Evolutionary conservation across 2,329 filamentous ascomycete species (phyloP).

Genomic region (Neopestalotiopsis rosae): DNA sequence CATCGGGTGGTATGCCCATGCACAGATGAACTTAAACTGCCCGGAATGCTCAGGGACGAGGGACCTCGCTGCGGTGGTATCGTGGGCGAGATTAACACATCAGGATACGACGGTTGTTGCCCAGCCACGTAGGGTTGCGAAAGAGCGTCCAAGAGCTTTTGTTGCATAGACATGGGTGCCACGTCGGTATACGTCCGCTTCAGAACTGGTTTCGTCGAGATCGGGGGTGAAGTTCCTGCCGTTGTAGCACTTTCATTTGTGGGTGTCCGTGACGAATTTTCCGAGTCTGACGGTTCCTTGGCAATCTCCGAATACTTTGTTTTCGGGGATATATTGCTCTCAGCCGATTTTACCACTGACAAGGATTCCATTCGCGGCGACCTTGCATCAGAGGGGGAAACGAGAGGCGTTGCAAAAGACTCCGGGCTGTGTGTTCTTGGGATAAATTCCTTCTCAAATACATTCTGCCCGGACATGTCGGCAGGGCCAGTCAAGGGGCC

Average conservation of each 20-base stretch:
- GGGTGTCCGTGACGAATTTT: slow-evolving; percentile 58
- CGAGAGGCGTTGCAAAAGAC: slow-evolving; percentile 40
- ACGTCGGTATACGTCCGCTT: slow-evolving; percentile 91
- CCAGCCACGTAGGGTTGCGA: slow-evolving; percentile 76
- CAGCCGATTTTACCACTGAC: not conserved
- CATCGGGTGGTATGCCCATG: slow-evolving; percentile 91
- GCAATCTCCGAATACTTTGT: slow-evolving; percentile 25
- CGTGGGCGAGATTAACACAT: slow-evolving; percentile 49
- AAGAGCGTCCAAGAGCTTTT: slow-evolving; percentile 83
- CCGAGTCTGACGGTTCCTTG: slow-evolving; percentile 42
- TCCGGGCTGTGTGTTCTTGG: slow-evolving; percentile 59
- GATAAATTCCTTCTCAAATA: slow-evolving; percentile 84
- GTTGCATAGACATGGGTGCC: slow-evolving; percentile 74
- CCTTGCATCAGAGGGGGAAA: slow-evolving; percentile 36
- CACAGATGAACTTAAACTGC: slow-evolving; percentile 61
- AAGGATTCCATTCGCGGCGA: slow-evolving; percentile 3
- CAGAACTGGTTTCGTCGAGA: slow-evolving; percentile 68
- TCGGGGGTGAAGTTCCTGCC: slow-evolving; percentile 56
- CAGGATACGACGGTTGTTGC: slow-evolving; percentile 43
- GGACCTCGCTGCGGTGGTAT: slow-evolving; percentile 44
- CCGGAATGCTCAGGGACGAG: slow-evolving; percentile 48
- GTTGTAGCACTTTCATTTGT: slow-evolving; percentile 62
- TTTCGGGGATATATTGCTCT: slow-evolving; percentile 11
- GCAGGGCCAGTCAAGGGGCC: slow-evolving; percentile 85
- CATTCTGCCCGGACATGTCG: slow-evolving; percentile 72